Evolutionary conservation across 768 basidiomycete genomes (phyloP).

Genomic region (Hemileccinum impolitum): DNA sequence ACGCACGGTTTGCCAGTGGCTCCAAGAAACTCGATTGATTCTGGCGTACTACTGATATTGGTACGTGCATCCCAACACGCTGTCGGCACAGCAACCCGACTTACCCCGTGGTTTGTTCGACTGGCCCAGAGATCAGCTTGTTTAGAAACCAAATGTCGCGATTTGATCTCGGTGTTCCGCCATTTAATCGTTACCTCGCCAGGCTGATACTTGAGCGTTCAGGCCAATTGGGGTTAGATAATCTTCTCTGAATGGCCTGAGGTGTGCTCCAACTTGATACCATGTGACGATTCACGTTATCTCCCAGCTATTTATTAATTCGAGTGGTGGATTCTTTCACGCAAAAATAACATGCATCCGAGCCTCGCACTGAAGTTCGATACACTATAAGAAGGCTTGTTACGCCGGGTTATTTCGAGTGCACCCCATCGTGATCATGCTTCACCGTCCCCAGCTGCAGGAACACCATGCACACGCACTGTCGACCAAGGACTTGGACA

Average conservation of each 20-base stretch:
- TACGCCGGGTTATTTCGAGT: background rate
- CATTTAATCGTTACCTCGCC: background rate
- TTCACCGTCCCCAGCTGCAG: background rate
- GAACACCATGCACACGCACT: conserved; percentile 20
- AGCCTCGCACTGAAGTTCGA: background rate
- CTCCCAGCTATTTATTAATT: background rate
- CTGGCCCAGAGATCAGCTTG: background rate
- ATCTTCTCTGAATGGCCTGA: too few relatives aligned
- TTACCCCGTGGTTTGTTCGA: background rate
- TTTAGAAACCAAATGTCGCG: background rate
- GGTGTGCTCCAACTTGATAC: background rate
- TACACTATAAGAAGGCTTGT: conserved; percentile 5
- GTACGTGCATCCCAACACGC: background rate
- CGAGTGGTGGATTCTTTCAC: conserved; percentile 7
- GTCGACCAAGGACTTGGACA: conserved; percentile 52
- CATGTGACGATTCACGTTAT: background rate
- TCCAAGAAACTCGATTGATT: conserved; percentile 31
- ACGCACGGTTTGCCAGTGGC: conserved; percentile 20
- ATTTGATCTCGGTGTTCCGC: background rate
- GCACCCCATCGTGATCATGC: background rate
- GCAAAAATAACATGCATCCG: background rate
- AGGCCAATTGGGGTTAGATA: too few relatives aligned
- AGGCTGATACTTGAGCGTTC: too few relatives aligned
- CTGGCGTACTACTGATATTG: background rate
- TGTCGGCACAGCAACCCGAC: background rate